Percentiles rank a stretch among this genome's conserved stretches.
Evolutionary conservation across 345 rosid species (phyloP).

Genomic region (Dovyalis caffra): DNA sequence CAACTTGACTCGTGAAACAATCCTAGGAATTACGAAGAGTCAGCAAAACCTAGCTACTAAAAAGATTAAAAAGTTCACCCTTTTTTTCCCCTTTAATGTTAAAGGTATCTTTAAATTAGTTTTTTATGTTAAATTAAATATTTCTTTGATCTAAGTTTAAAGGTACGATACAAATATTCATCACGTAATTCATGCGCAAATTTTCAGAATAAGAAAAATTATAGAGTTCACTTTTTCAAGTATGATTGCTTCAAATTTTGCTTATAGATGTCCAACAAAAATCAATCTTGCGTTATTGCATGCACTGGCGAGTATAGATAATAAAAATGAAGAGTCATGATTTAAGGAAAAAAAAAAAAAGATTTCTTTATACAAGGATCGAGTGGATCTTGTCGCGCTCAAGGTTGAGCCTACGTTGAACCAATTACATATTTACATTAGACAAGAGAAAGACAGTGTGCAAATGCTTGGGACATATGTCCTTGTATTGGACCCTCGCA

Average conservation of each 20-base stretch:
- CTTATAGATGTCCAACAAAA: background rate
- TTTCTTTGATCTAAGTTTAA: too few relatives aligned
- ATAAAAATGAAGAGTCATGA: too few relatives aligned
- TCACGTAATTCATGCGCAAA: too few relatives aligned
- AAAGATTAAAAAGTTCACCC: background rate
- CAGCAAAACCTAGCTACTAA: background rate
- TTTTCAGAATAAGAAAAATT: too few relatives aligned
- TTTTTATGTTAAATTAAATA: too few relatives aligned
- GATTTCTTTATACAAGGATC: background rate
- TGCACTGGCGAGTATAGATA: background rate
- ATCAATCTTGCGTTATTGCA: background rate
- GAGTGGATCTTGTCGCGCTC: constrained; percentile 2
- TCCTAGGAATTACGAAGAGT: background rate
- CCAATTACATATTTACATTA: background rate
- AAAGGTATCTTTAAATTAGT: background rate
- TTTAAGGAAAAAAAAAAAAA: background rate
- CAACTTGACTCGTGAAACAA: background rate
- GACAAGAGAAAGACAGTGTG: background rate
- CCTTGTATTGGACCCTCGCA: background rate
- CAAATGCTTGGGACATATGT: background rate
- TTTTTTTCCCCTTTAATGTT: too few relatives aligned
- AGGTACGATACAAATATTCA: too few relatives aligned
- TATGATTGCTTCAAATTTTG: background rate
- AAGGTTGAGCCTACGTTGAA: background rate
- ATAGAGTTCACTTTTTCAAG: too few relatives aligned